Conservation (phyloP, 2,329 filamentous ascomycete genomes). For the Diaporthe australafricana region DNA sequence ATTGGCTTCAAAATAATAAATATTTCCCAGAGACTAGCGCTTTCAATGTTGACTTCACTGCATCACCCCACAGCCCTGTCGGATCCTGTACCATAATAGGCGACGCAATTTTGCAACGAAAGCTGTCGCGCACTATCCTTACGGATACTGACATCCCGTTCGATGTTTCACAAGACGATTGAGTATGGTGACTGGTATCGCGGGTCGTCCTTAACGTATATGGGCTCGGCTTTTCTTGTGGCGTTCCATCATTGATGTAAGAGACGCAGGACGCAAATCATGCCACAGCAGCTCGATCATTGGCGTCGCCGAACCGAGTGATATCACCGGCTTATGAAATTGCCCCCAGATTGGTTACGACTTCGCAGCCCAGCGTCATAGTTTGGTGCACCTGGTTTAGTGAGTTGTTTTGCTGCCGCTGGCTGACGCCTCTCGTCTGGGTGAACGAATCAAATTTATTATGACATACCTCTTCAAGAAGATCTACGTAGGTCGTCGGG, state of each 20-base stretch:
- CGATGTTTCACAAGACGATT: neutral
- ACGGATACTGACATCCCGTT: neutral
- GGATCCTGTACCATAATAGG: neutral
- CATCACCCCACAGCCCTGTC: neutral
- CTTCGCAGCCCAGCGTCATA: neutral
- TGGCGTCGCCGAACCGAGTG: neutral
- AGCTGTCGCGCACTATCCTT: neutral
- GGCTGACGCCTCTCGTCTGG: neutral
- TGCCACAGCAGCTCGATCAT: neutral
- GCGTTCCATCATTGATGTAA: neutral
- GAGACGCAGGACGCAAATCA: neutral
- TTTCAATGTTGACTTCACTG: neutral
- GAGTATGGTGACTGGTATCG: no score
- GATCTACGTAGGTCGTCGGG: no score
- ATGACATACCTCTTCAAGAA: neutral
- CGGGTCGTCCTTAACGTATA: neutral
- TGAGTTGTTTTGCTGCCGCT: neutral
- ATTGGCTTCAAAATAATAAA: neutral
- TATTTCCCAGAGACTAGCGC: neutral
- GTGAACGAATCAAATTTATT: neutral
- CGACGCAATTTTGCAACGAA: neutral
- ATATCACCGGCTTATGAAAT: neutral
- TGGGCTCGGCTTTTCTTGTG: neutral
- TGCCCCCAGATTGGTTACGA: neutral
- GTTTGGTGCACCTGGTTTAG: neutral